Base-by-base conservation (phyloP, 129 eudicot species). In the Chrysanthemum lavandulifolium region DNA sequence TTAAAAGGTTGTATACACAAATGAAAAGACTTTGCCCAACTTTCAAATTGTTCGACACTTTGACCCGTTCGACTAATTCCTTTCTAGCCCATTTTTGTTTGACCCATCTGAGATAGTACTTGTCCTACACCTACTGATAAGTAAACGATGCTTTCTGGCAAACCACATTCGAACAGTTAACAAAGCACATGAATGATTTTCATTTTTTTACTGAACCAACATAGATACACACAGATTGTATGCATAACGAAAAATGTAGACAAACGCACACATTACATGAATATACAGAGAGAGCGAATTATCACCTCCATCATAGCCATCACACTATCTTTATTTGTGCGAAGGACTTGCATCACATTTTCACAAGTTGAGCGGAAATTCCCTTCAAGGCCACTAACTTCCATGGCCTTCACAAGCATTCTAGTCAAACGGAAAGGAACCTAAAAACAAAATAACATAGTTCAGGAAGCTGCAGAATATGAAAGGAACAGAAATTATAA, bases 291-390 rank as follows among this genome's bases (percentile, higher is more conserved):
- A 68, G 50, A 69, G 57, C 13, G 45, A 76, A 65, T 23, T 21
- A 16, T 12, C 83, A 94, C 99, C 99, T 95, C 99, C 99, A 95
- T 95, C 99, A 95, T 91, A 56, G 99, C 99, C 99, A 95, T 95
- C 52, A 95, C 99, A 72, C 99, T 88, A 51, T 95, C 91, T 83
- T 85, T 95, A 73, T 95, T 81, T 21, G 97, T 83, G 65, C 99
- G 87, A 60, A 95, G 87, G 68, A 95, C 99, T 83, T 95, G 97
- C 99, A 95, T 95, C 77, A 95, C 99, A 80, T 85, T 95, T 80
- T 95, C 97, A 73, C 99, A 95, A 11, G 99, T 95, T 65, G 96
- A 91, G 61, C 96, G 99, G 74, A 95, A 95, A 77, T 87, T 95
- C 61, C 99, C 99, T 72, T 95, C 99, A 5, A 95, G 85, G 10